Conservation (phyloP, 2,329 filamentous ascomycete species). For the Xylariaceae sp. region DNA sequence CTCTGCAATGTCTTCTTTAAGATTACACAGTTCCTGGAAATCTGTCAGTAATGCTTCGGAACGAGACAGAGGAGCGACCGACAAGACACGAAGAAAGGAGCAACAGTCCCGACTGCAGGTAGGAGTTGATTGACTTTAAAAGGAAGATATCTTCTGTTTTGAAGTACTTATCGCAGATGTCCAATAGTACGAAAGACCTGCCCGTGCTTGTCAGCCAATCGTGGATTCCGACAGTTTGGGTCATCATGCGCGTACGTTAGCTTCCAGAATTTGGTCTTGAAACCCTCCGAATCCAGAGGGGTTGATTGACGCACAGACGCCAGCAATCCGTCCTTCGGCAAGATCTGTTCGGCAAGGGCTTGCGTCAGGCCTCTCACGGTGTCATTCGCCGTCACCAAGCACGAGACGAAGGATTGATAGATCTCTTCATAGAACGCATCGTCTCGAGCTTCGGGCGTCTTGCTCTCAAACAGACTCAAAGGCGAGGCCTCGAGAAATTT, state of each 20-base stretch:
- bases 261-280: conserved; percentile 50
- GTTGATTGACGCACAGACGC: conserved; percentile 36
- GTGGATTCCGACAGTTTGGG: conserved; percentile 11
- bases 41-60: conserved; percentile 3
- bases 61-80: conserved; percentile 18
- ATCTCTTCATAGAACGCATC: conserved; percentile 44
- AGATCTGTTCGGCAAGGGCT: conserved; percentile 47
- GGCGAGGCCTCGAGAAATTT: conserved; percentile 57
- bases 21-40: conserved; percentile 51
- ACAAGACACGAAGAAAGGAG: conserved; percentile 52
- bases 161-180: conserved; percentile 48
- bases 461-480: conserved; percentile 44
- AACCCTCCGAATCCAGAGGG: conserved; percentile 35
- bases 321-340: conserved; percentile 38
- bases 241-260: conserved; percentile 42
- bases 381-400: conserved; percentile 51
- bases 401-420: conserved; percentile 52
- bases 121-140: conserved; percentile 51
- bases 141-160: conserved; percentile 42
- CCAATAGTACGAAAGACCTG: conserved; percentile 45
- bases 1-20: conserved; percentile 55
- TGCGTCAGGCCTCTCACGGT: conserved; percentile 48
- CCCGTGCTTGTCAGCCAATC: conserved; percentile 14
- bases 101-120: conserved; percentile 53
- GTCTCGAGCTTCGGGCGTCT: conserved; percentile 35